phyloP scores from a whole-genome alignment of 805 yeast genomes.

The Dipodascus geniculatus region DNA sequence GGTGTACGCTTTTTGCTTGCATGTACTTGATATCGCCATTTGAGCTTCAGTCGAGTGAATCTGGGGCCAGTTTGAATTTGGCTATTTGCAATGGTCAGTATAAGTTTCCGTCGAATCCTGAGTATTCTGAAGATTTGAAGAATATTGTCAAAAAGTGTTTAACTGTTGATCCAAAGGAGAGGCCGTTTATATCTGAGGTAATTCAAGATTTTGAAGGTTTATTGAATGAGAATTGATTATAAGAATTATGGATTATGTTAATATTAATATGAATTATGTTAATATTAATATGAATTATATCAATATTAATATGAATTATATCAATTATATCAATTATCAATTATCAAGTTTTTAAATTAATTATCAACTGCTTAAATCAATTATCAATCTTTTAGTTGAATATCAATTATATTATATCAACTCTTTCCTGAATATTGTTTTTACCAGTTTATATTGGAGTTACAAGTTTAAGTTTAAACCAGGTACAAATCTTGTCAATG shows the following conservation, averaged over 20 bases:
- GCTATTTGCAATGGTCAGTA: conserved; percentile 64
- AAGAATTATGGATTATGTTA: no score
- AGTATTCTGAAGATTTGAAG: conserved; percentile 45
- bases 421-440: no score
- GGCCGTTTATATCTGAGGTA: conserved; percentile 40
- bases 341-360: background rate
- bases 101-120: conserved; percentile 40
- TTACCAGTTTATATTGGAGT: no score
- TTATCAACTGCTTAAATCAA: no score
- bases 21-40: conserved; percentile 79
- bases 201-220: background rate
- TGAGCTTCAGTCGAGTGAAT: conserved; percentile 66
- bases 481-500: no score
- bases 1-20: conserved; percentile 69
- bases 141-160: conserved; percentile 50
- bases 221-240: no score
- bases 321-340: background rate
- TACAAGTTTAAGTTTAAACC: no score
- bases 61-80: conserved; percentile 70
- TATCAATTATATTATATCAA: no score
- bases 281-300: background rate
- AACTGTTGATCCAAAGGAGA: conserved; percentile 41
- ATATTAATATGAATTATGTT: background rate
- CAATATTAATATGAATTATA: background rate
- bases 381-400: no score